A percentile compares a stretch with the other conserved stretches of the same genome.
phyloP scores from a whole-genome alignment of 1,139 yeast genomes.

The Yamadazyma siamensis region DNA sequence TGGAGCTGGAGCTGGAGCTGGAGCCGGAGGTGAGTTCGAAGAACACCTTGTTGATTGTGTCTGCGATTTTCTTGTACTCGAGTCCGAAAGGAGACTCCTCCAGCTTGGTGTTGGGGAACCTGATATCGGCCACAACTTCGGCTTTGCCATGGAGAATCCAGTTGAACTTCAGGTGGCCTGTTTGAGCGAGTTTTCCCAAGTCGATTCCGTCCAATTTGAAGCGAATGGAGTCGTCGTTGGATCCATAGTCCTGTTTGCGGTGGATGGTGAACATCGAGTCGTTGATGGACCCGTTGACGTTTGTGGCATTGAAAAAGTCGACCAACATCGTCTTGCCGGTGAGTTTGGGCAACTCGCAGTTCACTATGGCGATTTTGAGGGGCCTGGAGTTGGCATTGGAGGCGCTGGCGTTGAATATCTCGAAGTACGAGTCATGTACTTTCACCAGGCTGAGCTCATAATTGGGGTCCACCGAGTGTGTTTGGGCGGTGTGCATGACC shows the following conservation, averaged over 20 bases:
- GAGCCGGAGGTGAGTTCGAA: slow-evolving; percentile 25
- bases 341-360: slow-evolving; percentile 59
- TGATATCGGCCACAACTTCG: slow-evolving; percentile 66
- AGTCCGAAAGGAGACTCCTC: slow-evolving; percentile 20
- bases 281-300: slow-evolving; percentile 69
- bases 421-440: slow-evolving; percentile 54
- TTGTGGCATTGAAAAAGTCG: slow-evolving; percentile 67
- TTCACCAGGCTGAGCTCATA: slow-evolving; percentile 53
- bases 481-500: slow-evolving; percentile 11
- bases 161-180: slow-evolving; percentile 49
- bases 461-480: slow-evolving; percentile 24
- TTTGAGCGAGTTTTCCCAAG: slow-evolving; percentile 39
- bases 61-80: slow-evolving; percentile 23
- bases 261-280: slow-evolving; percentile 74
- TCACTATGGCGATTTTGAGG: slow-evolving; percentile 54
- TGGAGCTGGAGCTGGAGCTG: too few relatives aligned
- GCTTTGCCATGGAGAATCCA: slow-evolving; percentile 73
- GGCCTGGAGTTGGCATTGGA: slow-evolving; percentile 32
- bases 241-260: slow-evolving; percentile 39
- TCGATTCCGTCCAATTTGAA: slow-evolving; percentile 65
- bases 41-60: slow-evolving; percentile 25
- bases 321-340: slow-evolving; percentile 56
- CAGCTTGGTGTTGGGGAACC: slow-evolving; percentile 48
- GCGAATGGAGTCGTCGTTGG: slow-evolving; percentile 42
- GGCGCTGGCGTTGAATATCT: slow-evolving; percentile 30